A percentile compares a stretch with the other conserved stretches of the same genome.
phyloP scores from a whole-genome alignment of 2,329 filamentous ascomycete species.

The Phaeosphaeriaceae sp. region DNA sequence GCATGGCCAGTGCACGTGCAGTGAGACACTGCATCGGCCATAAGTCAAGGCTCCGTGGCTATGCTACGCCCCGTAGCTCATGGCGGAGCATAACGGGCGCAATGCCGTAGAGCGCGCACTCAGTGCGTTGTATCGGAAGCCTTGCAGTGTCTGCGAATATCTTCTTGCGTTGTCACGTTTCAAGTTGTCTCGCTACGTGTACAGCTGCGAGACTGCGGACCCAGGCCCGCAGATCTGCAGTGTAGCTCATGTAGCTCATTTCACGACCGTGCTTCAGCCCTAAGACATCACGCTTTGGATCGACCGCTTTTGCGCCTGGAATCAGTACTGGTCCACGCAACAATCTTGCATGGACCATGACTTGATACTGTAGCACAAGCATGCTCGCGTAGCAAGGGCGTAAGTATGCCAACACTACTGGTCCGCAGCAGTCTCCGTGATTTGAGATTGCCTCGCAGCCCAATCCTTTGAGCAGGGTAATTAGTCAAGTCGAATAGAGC shows the following conservation, averaged over 20 bases:
- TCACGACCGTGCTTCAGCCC: background rate
- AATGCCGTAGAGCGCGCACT: slow-evolving; percentile 8
- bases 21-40: slow-evolving; percentile 12
- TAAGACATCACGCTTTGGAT: background rate
- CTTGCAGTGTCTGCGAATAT: slow-evolving; percentile 5
- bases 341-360: background rate
- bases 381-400: background rate
- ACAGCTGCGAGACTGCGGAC: background rate
- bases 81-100: slow-evolving; percentile 8
- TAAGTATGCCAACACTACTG: background rate
- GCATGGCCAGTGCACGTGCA: slow-evolving; percentile 2
- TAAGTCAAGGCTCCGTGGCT: slow-evolving; percentile 10
- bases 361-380: background rate
- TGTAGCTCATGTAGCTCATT: slow-evolving; percentile 1
- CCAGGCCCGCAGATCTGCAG: background rate
- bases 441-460: background rate
- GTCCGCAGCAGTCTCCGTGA: background rate
- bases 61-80: slow-evolving; percentile 18
- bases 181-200: background rate
- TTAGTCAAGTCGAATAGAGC: background rate
- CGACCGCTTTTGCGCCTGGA: background rate
- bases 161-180: slow-evolving; percentile 2
- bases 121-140: background rate
- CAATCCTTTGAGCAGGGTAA: background rate
- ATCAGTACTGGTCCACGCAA: background rate